Evolutionary conservation across 2,329 filamentous ascomycete species (phyloP).

Genomic region (Elsinoe australis): DNA sequence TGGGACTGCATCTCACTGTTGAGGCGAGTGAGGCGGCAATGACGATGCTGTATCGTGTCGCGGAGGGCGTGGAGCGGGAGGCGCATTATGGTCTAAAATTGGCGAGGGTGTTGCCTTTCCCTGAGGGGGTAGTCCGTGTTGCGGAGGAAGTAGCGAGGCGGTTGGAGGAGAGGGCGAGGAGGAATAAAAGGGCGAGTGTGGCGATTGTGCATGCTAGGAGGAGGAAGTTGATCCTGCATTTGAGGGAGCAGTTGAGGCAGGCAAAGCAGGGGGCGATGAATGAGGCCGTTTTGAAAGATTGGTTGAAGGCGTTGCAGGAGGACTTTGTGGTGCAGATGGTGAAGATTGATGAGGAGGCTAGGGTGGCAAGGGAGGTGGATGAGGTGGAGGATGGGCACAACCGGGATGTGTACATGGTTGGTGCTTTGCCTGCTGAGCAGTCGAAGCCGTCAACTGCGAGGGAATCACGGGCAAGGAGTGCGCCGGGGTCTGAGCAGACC

Average conservation of each 20-base stretch:
- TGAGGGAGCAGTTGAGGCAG: conserved; percentile 66
- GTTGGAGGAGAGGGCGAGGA: conserved; percentile 46
- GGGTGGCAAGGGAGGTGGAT: conserved; percentile 17
- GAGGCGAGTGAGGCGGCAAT: conserved; percentile 55
- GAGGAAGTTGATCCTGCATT: conserved; percentile 63
- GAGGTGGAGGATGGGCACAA: neutral
- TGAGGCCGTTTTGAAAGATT: conserved; percentile 53
- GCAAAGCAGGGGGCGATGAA: conserved; percentile 58
- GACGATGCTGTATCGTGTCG: conserved; percentile 81
- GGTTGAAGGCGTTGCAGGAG: conserved; percentile 60
- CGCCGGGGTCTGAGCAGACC: neutral
- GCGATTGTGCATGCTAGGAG: conserved; percentile 54
- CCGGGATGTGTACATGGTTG: neutral
- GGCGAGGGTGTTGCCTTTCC: conserved; percentile 67
- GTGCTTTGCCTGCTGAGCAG: neutral
- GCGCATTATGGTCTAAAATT: conserved; percentile 78
- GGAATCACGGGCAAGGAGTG: neutral
- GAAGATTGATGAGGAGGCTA: conserved; percentile 48
- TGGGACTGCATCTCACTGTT: conserved; percentile 74
- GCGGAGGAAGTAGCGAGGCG: conserved; percentile 60
- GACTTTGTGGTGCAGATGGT: conserved; percentile 70
- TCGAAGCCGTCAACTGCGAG: neutral
- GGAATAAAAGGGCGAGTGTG: conserved; percentile 50
- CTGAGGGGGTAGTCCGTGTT: conserved; percentile 55
- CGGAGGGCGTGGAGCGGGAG: conserved; percentile 61